Evolutionary conservation across 805 yeast species (phyloP).

Genomic region (Grigorovia humatica): DNA sequence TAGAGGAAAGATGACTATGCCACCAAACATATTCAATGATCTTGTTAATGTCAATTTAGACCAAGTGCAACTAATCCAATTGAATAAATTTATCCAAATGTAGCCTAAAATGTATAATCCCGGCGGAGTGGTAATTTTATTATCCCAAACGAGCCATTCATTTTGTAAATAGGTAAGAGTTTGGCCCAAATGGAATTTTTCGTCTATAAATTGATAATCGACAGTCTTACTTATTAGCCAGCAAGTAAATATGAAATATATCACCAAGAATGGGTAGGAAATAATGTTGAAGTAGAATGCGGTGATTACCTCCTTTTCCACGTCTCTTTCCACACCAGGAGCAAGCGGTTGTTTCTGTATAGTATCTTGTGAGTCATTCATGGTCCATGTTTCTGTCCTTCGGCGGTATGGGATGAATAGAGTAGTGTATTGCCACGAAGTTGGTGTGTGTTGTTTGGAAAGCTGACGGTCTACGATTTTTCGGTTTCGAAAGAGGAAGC

Average conservation of each 20-base stretch:
- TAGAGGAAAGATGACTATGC: slow-evolving; percentile 42
- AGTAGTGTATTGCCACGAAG: too few relatives aligned
- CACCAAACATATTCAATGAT: slow-evolving; percentile 57
- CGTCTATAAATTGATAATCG: slow-evolving; percentile 41
- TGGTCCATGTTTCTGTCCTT: not conserved
- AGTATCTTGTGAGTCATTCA: not conserved
- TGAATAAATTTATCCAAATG: slow-evolving; percentile 23
- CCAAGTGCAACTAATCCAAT: slow-evolving; percentile 16
- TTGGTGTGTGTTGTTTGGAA: not conserved
- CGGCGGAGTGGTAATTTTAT: slow-evolving; percentile 94
- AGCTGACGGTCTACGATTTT: not conserved
- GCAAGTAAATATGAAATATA: slow-evolving; percentile 22
- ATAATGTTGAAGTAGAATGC: slow-evolving; percentile 29
- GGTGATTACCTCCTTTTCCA: slow-evolving; percentile 21
- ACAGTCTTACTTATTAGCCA: slow-evolving; percentile 21
- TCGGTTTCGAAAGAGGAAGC: too few relatives aligned
- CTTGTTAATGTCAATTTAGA: slow-evolving; percentile 35
- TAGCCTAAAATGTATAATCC: slow-evolving; percentile 59
- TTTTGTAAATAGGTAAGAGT: slow-evolving; percentile 55
- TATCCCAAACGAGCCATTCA: slow-evolving; percentile 63
- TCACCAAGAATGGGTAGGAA: slow-evolving; percentile 22
- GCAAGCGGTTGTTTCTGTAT: slow-evolving; percentile 12
- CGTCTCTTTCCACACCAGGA: slow-evolving; percentile 22
- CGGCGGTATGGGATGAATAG: not conserved
- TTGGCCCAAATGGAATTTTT: slow-evolving; percentile 77